Conservation (phyloP, 768 basidiomycete species). For the Candolleomyces eurysporus region DNA sequence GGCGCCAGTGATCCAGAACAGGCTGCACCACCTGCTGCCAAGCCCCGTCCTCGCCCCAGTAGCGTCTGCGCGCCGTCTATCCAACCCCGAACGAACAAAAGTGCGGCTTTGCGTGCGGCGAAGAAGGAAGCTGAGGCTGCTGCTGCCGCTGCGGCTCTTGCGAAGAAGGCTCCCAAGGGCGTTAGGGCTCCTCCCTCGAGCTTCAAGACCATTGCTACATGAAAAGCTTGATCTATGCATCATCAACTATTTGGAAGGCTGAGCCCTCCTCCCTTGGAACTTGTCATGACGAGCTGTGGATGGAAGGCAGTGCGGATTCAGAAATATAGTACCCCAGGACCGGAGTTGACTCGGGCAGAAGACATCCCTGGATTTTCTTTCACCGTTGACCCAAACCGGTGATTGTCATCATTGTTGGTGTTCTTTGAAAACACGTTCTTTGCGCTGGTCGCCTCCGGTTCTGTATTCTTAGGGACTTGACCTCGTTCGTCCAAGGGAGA, state of each 20-base stretch:
- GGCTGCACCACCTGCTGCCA: slow-evolving; percentile 19
- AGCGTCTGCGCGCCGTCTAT: slow-evolving; percentile 61
- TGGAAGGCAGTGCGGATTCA: too few relatives aligned
- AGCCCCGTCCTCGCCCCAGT: slow-evolving; percentile 51
- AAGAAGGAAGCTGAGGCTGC: slow-evolving; percentile 60
- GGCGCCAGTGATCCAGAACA: slow-evolving; percentile 1
- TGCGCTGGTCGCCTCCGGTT: background rate
- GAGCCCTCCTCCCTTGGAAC: background rate
- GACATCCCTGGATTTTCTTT: too few relatives aligned
- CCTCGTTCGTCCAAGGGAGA: background rate
- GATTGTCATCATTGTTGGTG: too few relatives aligned
- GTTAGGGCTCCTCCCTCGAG: slow-evolving; percentile 37
- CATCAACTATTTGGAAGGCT: background rate
- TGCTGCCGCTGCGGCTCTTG: slow-evolving; percentile 41
- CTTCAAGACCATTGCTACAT: slow-evolving; percentile 35
- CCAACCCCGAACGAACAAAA: slow-evolving; percentile 69
- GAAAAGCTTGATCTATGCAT: background rate
- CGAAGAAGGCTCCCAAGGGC: slow-evolving; percentile 30
- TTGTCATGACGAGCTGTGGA: background rate
- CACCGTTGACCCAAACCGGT: too few relatives aligned
- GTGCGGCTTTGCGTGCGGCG: slow-evolving; percentile 65
- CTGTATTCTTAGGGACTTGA: background rate
- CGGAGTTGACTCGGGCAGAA: too few relatives aligned
- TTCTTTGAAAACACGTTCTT: background rate
- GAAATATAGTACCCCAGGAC: too few relatives aligned